Base-by-base conservation (phyloP, 2,329 filamentous ascomycete species). In the Fusarium redolens region DNA sequence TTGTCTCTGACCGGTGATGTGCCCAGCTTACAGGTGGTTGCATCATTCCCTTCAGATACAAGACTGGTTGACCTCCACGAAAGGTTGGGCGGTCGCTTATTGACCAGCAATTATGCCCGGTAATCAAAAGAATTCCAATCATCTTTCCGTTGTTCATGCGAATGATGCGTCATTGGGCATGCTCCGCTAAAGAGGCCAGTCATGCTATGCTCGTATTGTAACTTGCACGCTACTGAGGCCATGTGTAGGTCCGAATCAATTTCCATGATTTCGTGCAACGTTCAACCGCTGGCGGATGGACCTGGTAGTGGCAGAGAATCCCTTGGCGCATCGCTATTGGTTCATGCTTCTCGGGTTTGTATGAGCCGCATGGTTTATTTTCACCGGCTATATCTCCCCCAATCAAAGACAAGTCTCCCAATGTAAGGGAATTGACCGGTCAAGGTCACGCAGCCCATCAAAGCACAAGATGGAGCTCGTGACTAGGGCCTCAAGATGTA, bases 371-470 rank as follows among this genome's bases (percentile, higher is more conserved):
- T 71, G 57, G 47, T 67, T 55, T 28, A 44, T 66, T 61, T 75
- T 72, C 65, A 77, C 73, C 75, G 75, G 68, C 69, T 52, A 58
- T 61, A 28, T 44, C 57, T 61, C 64, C 69, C 70, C 72, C 70
- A 77, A 76, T 77, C 75, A 76, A 30, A 51, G 56, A 41, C 61
- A 55, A 62, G 56, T 61, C 67, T 68, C 60, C n/a, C 38, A 66
- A 62, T 72, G 72, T 68, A 58, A 65, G 71, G 63, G 50, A 74
- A 56, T 65, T 77, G 75, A 75, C 75, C 75, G 75, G 75, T 76
- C 62, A 56, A 62, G 63, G 68, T 68, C 68, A 76, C 68, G 48
- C 66, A 58, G 57, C 65, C 64, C 61, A 65, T 63, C 64, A 64
- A 67, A 67, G 65, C 58, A 68, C 48, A 66, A 47, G n/a, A 59